These are phyloP conservation scores for Fusarium pseudoanthophilum DNA, from an alignment of 2,329 filamentous ascomycete genomes.

Conservation along the genomic window DNA sequence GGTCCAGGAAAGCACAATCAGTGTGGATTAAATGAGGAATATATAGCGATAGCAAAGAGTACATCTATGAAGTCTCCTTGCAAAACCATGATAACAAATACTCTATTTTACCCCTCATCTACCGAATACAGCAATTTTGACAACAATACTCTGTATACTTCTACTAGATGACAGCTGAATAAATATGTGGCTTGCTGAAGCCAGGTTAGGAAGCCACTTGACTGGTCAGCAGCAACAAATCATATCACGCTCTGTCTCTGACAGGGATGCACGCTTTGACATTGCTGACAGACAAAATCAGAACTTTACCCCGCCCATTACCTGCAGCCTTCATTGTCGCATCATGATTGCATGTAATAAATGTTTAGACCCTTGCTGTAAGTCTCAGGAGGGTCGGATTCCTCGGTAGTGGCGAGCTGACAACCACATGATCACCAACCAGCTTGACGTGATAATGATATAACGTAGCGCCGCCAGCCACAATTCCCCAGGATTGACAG, in stretches of 20 bases:
- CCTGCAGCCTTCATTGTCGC: background rate
- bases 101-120: background rate
- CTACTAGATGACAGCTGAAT: background rate
- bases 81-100: background rate
- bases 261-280: background rate
- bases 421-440: background rate
- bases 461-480: background rate
- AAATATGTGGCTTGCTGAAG: background rate
- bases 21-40: background rate
- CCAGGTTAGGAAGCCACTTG: rapidly evolving
- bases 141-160: rapidly evolving
- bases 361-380: background rate
- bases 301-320: background rate
- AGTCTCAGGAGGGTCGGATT: background rate
- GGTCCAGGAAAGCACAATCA: rapidly evolving
- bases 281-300: background rate
- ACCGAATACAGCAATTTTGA: rapidly evolving
- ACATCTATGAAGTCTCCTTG: background rate
- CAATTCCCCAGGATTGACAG: background rate
- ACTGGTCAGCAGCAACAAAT: background rate
- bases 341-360: background rate
- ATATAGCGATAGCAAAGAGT: background rate
- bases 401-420: background rate
- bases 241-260: background rate
- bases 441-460: background rate